Conservation (phyloP, 2,329 filamentous ascomycete species). For the Xylariaceae sp. region DNA sequence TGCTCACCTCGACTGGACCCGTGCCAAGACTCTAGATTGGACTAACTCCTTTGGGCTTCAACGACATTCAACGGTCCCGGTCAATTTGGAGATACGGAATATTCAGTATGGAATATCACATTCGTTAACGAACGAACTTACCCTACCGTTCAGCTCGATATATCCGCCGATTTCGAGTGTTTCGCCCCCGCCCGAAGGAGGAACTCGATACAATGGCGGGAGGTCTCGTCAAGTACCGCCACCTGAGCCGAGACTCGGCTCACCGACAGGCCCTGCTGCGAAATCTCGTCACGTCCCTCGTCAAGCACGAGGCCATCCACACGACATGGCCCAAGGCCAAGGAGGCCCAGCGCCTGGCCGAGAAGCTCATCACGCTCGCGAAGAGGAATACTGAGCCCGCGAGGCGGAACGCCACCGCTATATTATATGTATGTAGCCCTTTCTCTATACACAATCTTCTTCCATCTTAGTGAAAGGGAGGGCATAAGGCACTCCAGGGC, state of each 20-base stretch:
- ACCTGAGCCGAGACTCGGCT: constrained; percentile 77
- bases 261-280: constrained; percentile 90
- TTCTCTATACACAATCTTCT: too few relatives aligned
- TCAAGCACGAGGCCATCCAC: constrained; percentile 86
- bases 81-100: too few relatives aligned
- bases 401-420: constrained; percentile 66
- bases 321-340: constrained; percentile 97
- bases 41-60: too few relatives aligned
- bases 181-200: background rate
- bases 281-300: constrained; percentile 91
- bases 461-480: background rate
- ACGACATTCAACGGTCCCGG: too few relatives aligned
- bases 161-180: too few relatives aligned
- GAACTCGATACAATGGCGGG: constrained; percentile 62
- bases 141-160: too few relatives aligned
- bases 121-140: too few relatives aligned
- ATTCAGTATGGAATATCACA: too few relatives aligned
- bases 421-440: constrained; percentile 78
- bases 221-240: constrained; percentile 79
- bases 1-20: too few relatives aligned
- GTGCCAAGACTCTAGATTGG: too few relatives aligned
- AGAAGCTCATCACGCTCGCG: constrained; percentile 88
- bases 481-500: background rate
- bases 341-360: constrained; percentile 87
- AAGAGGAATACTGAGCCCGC: constrained; percentile 89